phyloP scores from a whole-genome alignment of 768 basidiomycete genomes.

The Obba rivulosa region DNA sequence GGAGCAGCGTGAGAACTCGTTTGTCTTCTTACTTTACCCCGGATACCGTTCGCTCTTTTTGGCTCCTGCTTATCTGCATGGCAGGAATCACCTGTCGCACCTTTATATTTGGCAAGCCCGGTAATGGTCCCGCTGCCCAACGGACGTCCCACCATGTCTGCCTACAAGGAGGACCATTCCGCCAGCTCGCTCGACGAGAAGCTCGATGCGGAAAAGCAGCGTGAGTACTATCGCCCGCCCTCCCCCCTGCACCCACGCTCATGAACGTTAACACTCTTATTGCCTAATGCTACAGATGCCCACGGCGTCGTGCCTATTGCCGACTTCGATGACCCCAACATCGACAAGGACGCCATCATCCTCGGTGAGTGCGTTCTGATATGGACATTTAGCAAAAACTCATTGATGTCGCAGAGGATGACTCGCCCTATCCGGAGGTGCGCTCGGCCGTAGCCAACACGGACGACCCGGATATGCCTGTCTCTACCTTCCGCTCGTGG shows the following conservation, averaged over 20 bases:
- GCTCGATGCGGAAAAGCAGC: slow-evolving; percentile 16
- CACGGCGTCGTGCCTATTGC: slow-evolving; percentile 8
- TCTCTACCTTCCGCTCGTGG: slow-evolving; percentile 33
- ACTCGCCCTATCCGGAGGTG: slow-evolving; percentile 52
- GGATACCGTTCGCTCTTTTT: too few species aligned
- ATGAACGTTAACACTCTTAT: neutral
- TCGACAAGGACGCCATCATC: slow-evolving; percentile 23
- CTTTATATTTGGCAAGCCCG: too few species aligned
- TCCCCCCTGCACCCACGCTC: neutral
- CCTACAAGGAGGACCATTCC: slow-evolving; percentile 9
- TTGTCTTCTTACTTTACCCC: too few species aligned
- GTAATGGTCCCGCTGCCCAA: too few species aligned
- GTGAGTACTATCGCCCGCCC: slow-evolving; percentile 1
- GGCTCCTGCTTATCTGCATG: too few species aligned
- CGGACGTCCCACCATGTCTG: slow-evolving; percentile 4
- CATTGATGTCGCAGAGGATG: slow-evolving; percentile 28
- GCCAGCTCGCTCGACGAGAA: slow-evolving; percentile 18
- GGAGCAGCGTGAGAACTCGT: too few species aligned
- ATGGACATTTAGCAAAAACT: neutral
- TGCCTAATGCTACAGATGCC: neutral
- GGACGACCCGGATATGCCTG: slow-evolving; percentile 39
- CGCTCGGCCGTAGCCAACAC: slow-evolving; percentile 45
- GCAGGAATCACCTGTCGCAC: too few species aligned
- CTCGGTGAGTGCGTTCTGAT: slow-evolving; percentile 12
- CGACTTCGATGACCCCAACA: slow-evolving; percentile 30